A percentile compares a stretch with the other conserved stretches of the same genome.
Conservation (phyloP, 257 asterid species). For the Lycium ferocissimum region DNA sequence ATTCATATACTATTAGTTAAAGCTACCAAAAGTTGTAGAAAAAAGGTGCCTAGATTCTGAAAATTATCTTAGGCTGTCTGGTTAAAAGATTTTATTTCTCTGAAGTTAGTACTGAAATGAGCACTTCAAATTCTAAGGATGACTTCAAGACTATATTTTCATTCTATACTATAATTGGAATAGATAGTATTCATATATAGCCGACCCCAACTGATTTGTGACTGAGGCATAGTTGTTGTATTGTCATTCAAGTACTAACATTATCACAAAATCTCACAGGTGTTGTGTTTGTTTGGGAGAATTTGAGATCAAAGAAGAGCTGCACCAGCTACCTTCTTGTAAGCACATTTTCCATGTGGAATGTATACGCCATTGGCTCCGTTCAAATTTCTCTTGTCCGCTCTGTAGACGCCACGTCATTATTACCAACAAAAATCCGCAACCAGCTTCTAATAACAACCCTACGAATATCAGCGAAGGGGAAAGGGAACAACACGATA, state of each 20-base stretch:
- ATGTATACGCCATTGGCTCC: constrained; percentile 79
- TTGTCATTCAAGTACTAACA: not conserved
- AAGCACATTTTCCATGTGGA: constrained; percentile 73
- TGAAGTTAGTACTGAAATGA: not conserved
- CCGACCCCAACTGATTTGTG: not conserved
- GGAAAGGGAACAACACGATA: constrained; percentile 28
- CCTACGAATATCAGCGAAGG: not conserved
- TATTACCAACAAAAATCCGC: constrained; percentile 12
- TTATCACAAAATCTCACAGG: constrained; percentile 39
- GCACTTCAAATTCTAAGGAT: not conserved
- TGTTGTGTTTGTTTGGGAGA: constrained; percentile 91
- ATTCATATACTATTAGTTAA: not conserved
- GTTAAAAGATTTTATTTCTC: not conserved
- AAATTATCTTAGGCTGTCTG: not conserved
- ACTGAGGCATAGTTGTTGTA: not conserved
- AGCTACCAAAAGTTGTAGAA: not conserved
- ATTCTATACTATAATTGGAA: not conserved
- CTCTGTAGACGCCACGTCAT: constrained; percentile 65
- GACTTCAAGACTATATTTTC: not conserved
- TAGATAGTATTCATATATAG: not conserved
- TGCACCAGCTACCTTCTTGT: constrained; percentile 65
- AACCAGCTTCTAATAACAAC: not conserved
- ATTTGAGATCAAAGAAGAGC: constrained; percentile 64
- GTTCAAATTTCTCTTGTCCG: constrained; percentile 71
- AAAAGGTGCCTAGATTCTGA: not conserved